These are phyloP conservation scores for Cercis canadensis DNA, from an alignment of 306 rosid species.

Conservation along the genomic window DNA sequence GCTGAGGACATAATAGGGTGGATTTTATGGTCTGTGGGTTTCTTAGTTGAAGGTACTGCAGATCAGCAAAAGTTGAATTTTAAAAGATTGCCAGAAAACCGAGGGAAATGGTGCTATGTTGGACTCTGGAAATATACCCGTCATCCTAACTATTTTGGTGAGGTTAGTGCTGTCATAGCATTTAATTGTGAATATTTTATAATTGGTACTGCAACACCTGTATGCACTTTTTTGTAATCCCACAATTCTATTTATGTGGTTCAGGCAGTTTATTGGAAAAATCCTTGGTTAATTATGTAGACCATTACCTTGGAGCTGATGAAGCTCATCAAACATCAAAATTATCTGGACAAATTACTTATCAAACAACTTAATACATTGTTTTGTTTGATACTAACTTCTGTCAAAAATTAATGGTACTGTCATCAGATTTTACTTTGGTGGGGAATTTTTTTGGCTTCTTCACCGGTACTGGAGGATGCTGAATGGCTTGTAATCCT, in stretches of 20 bases:
- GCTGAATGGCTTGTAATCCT: slow-evolving; percentile 91
- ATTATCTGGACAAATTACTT: too few species aligned
- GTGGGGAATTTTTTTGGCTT: slow-evolving; percentile 97
- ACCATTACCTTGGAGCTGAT: too few species aligned
- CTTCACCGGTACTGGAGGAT: slow-evolving; percentile 71
- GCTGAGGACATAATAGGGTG: slow-evolving; percentile 80
- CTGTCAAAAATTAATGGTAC: slow-evolving; percentile 27
- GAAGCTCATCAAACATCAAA: too few species aligned
- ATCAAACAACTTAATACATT: background rate
- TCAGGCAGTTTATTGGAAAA: too few species aligned
- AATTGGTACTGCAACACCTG: slow-evolving; percentile 23
- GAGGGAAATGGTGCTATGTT: slow-evolving; percentile 88
- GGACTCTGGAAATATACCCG: slow-evolving; percentile 92
- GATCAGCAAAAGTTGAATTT: slow-evolving; percentile 87
- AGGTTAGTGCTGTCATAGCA: slow-evolving; percentile 62
- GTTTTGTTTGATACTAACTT: background rate
- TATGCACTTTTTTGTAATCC: too few species aligned
- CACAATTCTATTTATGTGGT: too few species aligned
- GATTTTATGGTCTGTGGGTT: slow-evolving; percentile 82
- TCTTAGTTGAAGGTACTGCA: slow-evolving; percentile 73
- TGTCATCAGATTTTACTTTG: slow-evolving; percentile 79
- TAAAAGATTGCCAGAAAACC: slow-evolving; percentile 62
- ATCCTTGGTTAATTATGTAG: too few species aligned
- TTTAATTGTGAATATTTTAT: slow-evolving; percentile 23
- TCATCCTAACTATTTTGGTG: slow-evolving; percentile 99